A percentile compares a stretch with the other conserved stretches of the same genome.
These are phyloP conservation scores for Clathrus columnatus DNA, from an alignment of 768 basidiomycete genomes.

Conservation along the genomic window DNA sequence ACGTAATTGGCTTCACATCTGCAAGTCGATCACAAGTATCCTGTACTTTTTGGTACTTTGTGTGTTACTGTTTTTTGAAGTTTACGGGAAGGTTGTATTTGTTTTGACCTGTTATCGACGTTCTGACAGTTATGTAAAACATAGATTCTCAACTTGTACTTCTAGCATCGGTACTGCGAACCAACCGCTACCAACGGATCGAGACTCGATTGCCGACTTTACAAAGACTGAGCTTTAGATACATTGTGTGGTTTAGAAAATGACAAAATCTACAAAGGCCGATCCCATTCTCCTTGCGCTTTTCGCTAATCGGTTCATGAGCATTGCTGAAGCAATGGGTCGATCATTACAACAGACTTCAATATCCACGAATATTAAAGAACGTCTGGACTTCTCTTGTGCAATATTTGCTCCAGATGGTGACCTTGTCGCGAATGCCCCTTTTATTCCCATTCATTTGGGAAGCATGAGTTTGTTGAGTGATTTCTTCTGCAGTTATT, in stretches of 20 bases:
- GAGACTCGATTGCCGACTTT: no score
- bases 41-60: no score
- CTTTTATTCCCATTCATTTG: slow-evolving; percentile 81
- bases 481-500: not conserved
- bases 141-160: no score
- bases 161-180: no score
- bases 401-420: slow-evolving; percentile 94
- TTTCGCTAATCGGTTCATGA: slow-evolving; percentile 96
- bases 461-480: slow-evolving; percentile 87
- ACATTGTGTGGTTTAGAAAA: not conserved
- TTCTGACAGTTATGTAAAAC: no score
- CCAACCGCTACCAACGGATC: no score
- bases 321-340: slow-evolving; percentile 94
- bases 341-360: slow-evolving; percentile 83
- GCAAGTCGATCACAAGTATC: no score
- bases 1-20: no score
- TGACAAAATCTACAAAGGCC: slow-evolving; percentile 24
- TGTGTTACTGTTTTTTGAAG: no score
- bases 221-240: not conserved
- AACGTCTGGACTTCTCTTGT: slow-evolving; percentile 90
- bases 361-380: slow-evolving; percentile 93
- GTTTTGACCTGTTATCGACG: no score
- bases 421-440: slow-evolving; percentile 89
- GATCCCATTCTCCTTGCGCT: slow-evolving; percentile 86
- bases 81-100: no score